These are phyloP conservation scores for Populus deltoides DNA, from an alignment of 345 rosid species.

Conservation along the genomic window DNA sequence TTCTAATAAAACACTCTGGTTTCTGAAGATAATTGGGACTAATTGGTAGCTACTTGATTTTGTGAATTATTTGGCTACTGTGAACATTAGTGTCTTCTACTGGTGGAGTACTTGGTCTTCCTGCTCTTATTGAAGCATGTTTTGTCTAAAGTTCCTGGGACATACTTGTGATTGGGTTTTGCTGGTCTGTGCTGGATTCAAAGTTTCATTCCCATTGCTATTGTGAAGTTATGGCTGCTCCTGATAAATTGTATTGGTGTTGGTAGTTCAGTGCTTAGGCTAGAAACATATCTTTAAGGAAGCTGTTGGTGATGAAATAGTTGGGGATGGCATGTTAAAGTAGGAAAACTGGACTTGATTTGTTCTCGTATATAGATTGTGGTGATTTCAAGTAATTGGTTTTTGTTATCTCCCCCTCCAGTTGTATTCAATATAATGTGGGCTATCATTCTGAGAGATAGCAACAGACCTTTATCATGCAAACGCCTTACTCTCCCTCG, in stretches of 20 bases:
- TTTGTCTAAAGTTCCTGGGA: constrained; percentile 14
- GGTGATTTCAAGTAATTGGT: constrained; percentile 20
- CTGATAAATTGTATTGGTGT: constrained; percentile 20
- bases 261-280: constrained; percentile 28
- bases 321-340: constrained; percentile 23
- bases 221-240: constrained; percentile 22
- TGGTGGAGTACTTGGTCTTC: background rate
- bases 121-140: constrained; percentile 15
- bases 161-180: constrained; percentile 4
- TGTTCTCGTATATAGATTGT: background rate
- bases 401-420: constrained; percentile 19
- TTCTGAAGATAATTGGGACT: constrained; percentile 18
- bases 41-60: constrained; percentile 11
- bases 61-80: background rate
- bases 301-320: constrained; percentile 23
- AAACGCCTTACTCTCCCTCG: constrained; percentile 1
- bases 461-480: constrained; percentile 19
- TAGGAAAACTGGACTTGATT: constrained; percentile 25
- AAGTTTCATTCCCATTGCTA: background rate
- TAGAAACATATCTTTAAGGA: constrained; percentile 14
- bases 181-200: constrained; percentile 21
- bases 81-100: background rate
- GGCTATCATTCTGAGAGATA: constrained; percentile 21
- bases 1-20: constrained; percentile 14
- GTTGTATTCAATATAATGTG: constrained; percentile 13